Conservation (phyloP, 1,284 basidiomycete genomes). For the Kalmanozyma brasiliensis region DNA sequence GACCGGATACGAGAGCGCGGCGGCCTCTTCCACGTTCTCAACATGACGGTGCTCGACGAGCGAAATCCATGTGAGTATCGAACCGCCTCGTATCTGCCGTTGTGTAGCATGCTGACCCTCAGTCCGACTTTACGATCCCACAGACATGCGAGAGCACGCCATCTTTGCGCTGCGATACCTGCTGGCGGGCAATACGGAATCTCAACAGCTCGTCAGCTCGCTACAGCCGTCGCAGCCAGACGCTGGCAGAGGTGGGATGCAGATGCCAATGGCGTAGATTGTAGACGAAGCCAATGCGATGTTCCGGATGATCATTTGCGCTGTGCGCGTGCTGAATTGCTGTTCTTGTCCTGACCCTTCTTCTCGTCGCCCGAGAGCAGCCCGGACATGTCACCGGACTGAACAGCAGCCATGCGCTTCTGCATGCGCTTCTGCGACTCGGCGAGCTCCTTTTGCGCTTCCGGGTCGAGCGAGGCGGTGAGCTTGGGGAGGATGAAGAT, state of each 20-base stretch:
- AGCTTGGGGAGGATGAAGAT: slow-evolving; percentile 42
- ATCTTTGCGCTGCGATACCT: slow-evolving; percentile 62
- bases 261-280: slow-evolving; percentile 25
- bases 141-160: slow-evolving; percentile 65
- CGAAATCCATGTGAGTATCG: slow-evolving; percentile 60
- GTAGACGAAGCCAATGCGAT: neutral
- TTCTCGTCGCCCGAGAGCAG: slow-evolving; percentile 44
- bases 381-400: slow-evolving; percentile 46
- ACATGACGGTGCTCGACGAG: slow-evolving; percentile 62
- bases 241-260: slow-evolving; percentile 7
- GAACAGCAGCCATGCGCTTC: slow-evolving; percentile 47
- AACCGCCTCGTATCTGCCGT: too few relatives aligned
- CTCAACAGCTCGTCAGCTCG: slow-evolving; percentile 48
- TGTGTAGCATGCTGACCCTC: too few relatives aligned
- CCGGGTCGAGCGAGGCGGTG: slow-evolving; percentile 45
- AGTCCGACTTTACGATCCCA: neutral
- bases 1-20: slow-evolving; percentile 54
- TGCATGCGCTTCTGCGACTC: slow-evolving; percentile 48
- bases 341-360: slow-evolving; percentile 22
- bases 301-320: too few relatives aligned
- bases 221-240: slow-evolving; percentile 37
- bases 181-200: slow-evolving; percentile 53
- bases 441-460: slow-evolving; percentile 48
- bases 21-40: slow-evolving; percentile 59
- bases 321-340: slow-evolving; percentile 16